Conservation (phyloP, 2,329 filamentous ascomycete genomes). For the Magnaporthiopsis rhizophila region DNA sequence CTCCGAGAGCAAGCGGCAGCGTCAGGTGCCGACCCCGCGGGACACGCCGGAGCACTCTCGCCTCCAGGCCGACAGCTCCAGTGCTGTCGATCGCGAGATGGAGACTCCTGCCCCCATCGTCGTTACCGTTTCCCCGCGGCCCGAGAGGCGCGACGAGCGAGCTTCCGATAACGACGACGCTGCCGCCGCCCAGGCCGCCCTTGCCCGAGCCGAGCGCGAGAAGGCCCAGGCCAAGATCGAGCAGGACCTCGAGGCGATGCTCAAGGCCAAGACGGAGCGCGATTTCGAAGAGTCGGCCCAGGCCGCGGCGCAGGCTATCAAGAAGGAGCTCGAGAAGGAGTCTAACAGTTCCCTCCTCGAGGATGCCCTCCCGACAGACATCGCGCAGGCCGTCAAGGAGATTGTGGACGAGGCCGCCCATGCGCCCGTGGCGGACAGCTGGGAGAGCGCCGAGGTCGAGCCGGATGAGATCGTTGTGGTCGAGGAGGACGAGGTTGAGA, state of each 20-base stretch:
- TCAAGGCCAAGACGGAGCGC: constrained; percentile 42
- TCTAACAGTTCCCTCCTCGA: constrained; percentile 47
- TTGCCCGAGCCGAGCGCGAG: constrained; percentile 47
- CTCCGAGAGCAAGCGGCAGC: constrained; percentile 31
- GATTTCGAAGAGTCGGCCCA: constrained; percentile 45
- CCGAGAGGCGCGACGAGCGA: constrained; percentile 38
- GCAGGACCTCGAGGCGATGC: constrained; percentile 40
- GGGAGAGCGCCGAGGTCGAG: constrained; percentile 72
- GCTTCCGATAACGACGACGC: constrained; percentile 37
- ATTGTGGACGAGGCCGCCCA: constrained; percentile 50
- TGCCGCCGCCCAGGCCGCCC: constrained; percentile 55
- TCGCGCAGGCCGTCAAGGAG: constrained; percentile 40
- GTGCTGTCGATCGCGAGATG: constrained; percentile 16
- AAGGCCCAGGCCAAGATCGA: constrained; percentile 39
- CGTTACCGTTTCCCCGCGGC: constrained; percentile 8
- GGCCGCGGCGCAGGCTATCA: constrained; percentile 37
- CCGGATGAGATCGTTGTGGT: constrained; percentile 57
- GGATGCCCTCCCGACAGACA: constrained; percentile 38
- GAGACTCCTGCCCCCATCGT: constrained; percentile 1
- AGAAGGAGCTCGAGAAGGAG: constrained; percentile 47
- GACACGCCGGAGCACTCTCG: constrained; percentile 34
- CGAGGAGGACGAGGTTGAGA: constrained; percentile 53
- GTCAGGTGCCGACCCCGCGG: constrained; percentile 34
- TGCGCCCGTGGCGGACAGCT: constrained; percentile 69
- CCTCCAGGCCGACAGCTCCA: constrained; percentile 22